phyloP scores from a whole-genome alignment of 2,329 filamentous ascomycete genomes.

The Aureobasidium sp. region DNA sequence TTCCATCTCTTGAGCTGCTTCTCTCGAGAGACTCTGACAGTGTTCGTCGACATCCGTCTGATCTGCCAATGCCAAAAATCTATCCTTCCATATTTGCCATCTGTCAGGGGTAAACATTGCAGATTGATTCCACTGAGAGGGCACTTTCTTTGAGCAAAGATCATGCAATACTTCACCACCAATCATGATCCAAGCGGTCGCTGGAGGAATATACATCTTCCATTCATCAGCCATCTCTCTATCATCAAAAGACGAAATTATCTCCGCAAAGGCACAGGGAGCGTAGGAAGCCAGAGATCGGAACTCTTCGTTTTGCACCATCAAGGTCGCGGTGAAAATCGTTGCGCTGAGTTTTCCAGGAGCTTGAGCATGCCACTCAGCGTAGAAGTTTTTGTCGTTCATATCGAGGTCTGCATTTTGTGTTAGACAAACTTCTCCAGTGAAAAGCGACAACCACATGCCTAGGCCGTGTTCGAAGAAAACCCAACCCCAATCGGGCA shows the following conservation, averaged over 20 bases:
- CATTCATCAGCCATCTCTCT: not conserved
- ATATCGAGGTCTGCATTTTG: not conserved
- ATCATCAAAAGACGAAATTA: not conserved
- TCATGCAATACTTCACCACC: not conserved
- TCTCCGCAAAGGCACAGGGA: not conserved
- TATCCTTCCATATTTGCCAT: not conserved
- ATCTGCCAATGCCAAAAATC: not conserved
- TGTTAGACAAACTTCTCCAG: not conserved
- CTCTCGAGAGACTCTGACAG: not conserved
- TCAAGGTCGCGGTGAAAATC: not conserved
- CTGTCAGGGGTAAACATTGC: not conserved
- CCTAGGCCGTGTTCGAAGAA: slow-evolving; percentile 1
- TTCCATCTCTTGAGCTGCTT: not conserved
- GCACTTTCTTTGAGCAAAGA: not conserved
- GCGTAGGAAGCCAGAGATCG: not conserved
- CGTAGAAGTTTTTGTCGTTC: not conserved
- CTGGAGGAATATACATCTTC: slow-evolving; percentile 16
- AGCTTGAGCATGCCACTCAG: slow-evolving; percentile 2
- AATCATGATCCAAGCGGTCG: not conserved
- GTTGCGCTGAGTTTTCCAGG: not conserved
- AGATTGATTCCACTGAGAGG: not conserved
- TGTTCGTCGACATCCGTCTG: not conserved
- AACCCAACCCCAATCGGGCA: not conserved
- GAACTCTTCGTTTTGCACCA: not conserved
- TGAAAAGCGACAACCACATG: not conserved